Evolutionary conservation across 2,329 filamentous ascomycete species (phyloP).

Genomic region (Cytospora leucostoma): DNA sequence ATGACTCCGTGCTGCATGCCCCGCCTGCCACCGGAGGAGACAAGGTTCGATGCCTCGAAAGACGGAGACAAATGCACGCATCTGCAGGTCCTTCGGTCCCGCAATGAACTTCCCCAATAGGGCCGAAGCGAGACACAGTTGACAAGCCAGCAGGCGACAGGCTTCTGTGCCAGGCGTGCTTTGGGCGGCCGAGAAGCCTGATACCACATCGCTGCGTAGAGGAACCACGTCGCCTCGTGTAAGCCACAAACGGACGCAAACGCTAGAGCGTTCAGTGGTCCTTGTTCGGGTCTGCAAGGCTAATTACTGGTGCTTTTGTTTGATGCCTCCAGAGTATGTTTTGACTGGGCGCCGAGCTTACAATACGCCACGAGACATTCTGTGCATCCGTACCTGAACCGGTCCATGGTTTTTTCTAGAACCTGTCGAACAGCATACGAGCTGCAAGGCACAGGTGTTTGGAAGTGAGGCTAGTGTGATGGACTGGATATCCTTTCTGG

Average conservation of each 20-base stretch:
- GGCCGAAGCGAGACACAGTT: conserved; percentile 14
- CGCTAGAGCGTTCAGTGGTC: not conserved
- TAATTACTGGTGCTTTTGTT: not conserved
- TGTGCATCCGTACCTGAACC: conserved; percentile 11
- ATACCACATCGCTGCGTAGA: not conserved
- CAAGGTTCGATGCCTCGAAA: conserved; percentile 15
- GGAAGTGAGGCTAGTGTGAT: conserved; percentile 2
- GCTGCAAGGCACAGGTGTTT: conserved; percentile 28
- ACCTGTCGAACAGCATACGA: conserved; percentile 26
- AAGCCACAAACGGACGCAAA: not conserved
- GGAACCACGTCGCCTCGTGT: not conserved
- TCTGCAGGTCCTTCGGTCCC: conserved; percentile 18
- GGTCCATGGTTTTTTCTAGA: conserved; percentile 10
- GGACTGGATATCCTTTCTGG: conserved; percentile 5
- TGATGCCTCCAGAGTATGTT: not conserved
- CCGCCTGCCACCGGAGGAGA: conserved; percentile 8
- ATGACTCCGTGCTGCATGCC: conserved; percentile 22
- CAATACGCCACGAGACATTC: conserved; percentile 9
- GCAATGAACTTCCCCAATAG: conserved; percentile 12
- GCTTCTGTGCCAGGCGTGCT: not conserved
- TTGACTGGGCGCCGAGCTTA: not conserved
- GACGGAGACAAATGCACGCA: conserved; percentile 13
- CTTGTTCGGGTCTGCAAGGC: not conserved
- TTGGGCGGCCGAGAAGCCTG: not conserved
- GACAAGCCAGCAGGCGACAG: not conserved